Conservation (phyloP, 2,329 filamentous ascomycete species). For the Aspergillus candidus region DNA sequence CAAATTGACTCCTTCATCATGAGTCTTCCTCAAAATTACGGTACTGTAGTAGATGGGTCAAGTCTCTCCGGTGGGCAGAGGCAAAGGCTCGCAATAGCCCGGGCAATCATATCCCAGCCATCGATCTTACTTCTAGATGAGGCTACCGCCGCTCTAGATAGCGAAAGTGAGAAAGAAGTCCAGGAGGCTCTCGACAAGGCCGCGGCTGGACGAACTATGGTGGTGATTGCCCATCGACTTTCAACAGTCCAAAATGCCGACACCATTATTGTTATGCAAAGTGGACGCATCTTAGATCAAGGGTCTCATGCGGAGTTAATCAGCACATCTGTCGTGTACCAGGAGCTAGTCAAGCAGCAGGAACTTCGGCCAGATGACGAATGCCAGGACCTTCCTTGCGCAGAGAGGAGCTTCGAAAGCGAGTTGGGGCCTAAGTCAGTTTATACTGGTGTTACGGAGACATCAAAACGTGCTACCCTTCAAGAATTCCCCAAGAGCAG, state of each 20-base stretch:
- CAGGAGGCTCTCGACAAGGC: slow-evolving; percentile 17
- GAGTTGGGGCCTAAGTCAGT: not conserved
- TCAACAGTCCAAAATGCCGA: slow-evolving; percentile 24
- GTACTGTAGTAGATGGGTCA: slow-evolving; percentile 55
- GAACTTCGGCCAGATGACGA: not conserved
- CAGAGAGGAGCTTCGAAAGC: not conserved
- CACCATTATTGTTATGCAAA: slow-evolving; percentile 24
- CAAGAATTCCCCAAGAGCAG: not conserved
- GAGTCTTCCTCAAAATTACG: slow-evolving; percentile 46
- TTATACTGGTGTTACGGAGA: not conserved
- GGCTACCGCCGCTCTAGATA: slow-evolving; percentile 25
- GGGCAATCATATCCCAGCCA: slow-evolving; percentile 74
- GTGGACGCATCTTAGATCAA: slow-evolving; percentile 20
- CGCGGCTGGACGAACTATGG: slow-evolving; percentile 14
- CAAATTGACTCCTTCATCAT: slow-evolving; percentile 53
- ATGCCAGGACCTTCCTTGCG: too few relatives aligned
- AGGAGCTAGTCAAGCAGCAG: not conserved
- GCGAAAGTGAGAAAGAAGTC: slow-evolving; percentile 18
- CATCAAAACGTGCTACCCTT: not conserved
- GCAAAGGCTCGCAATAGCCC: slow-evolving; percentile 71
- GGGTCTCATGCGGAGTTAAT: slow-evolving; percentile 22
- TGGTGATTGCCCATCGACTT: slow-evolving; percentile 25
- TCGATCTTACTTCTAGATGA: slow-evolving; percentile 57
- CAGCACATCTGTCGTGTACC: not conserved
- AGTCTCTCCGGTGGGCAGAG: slow-evolving; percentile 19